phyloP scores from a whole-genome alignment of 805 yeast genomes.

The Priceomyces medius region DNA sequence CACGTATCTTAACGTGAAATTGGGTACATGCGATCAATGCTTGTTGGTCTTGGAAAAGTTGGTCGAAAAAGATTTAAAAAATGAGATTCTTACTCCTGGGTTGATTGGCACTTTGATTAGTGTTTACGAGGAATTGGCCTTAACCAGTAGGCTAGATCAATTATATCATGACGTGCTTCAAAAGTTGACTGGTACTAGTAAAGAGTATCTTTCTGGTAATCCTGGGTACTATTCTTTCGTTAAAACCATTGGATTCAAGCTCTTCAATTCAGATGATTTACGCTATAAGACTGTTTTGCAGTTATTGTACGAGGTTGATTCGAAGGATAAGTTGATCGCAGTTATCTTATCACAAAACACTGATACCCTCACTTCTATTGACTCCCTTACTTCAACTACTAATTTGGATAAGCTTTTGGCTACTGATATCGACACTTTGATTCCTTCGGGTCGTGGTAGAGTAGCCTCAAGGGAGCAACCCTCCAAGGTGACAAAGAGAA shows the following conservation, averaged over 20 bases:
- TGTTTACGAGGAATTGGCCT: conserved; percentile 47
- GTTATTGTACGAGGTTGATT: conserved; percentile 17
- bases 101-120: conserved; percentile 50
- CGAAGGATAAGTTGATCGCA: conserved; percentile 24
- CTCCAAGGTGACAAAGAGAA: conserved; percentile 23
- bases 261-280: conserved; percentile 17
- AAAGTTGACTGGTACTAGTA: conserved; percentile 11
- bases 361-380: conserved; percentile 21
- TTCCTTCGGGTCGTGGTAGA: conserved; percentile 13
- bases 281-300: conserved; percentile 19
- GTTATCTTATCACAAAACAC: conserved; percentile 18
- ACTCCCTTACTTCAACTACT: conserved; percentile 19
- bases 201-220: conserved; percentile 12
- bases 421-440: conserved; percentile 27
- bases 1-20: conserved; percentile 22
- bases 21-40: conserved; percentile 29
- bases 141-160: conserved; percentile 27
- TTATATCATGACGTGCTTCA: conserved; percentile 16
- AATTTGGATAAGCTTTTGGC: conserved; percentile 32
- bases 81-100: conserved; percentile 43
- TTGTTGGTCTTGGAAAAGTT: conserved; percentile 35
- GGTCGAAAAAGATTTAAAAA: conserved; percentile 12
- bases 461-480: conserved; percentile 4
- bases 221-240: conserved; percentile 23
- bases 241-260: conserved; percentile 31